Conservation (phyloP, 495 filamentous ascomycete species). For the Aspergillus diversus region DNA sequence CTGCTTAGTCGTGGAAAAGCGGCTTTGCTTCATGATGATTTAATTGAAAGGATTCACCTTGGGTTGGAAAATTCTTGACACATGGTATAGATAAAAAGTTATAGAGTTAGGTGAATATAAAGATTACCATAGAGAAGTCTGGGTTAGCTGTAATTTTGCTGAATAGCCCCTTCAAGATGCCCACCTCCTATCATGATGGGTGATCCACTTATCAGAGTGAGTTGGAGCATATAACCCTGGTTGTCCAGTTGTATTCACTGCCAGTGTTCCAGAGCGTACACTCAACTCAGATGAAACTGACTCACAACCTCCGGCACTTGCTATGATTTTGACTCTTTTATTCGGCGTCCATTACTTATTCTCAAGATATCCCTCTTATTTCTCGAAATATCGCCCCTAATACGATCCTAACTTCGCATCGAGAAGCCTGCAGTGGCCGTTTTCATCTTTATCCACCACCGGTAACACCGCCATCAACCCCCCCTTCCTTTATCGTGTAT, state of each 20-base stretch:
- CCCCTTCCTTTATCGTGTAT: no score
- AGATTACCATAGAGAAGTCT: not conserved
- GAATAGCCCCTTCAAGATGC: not conserved
- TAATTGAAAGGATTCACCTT: slow-evolving; percentile 35
- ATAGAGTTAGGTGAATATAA: slow-evolving; percentile 12
- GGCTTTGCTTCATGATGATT: slow-evolving; percentile 39
- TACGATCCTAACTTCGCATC: no score
- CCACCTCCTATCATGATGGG: no score
- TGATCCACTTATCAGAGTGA: no score
- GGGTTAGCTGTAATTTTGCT: not conserved
- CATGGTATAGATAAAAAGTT: slow-evolving; percentile 21
- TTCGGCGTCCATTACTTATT: no score
- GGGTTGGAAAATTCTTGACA: slow-evolving; percentile 27
- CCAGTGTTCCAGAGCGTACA: not conserved
- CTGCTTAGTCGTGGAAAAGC: slow-evolving; percentile 30
- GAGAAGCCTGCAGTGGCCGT: no score
- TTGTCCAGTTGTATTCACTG: not conserved
- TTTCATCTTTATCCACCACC: no score
- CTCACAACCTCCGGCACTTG: not conserved
- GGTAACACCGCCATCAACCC: no score
- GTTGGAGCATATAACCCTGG: no score
- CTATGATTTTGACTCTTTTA: not conserved
- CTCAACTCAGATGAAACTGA: not conserved
- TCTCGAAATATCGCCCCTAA: no score
- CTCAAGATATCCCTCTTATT: no score